A percentile compares a stretch with the other conserved stretches of the same genome.
phyloP scores from a whole-genome alignment of 331 rosid species.

The Malus hybrid region DNA sequence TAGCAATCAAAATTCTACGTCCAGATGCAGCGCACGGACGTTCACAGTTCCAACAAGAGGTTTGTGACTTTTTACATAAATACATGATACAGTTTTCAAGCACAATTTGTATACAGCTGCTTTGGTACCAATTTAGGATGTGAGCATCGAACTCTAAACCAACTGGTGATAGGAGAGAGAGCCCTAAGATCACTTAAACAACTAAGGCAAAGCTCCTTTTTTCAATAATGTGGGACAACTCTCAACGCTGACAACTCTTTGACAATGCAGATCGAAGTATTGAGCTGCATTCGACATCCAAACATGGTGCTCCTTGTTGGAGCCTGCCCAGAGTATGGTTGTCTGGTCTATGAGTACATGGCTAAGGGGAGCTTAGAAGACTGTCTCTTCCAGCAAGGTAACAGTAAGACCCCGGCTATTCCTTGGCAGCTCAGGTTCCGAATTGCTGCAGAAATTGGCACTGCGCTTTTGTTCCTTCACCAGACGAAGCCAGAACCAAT shows the following conservation, averaged over 20 bases:
- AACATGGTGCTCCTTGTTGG: constrained; percentile 86
- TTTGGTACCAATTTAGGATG: too few species aligned
- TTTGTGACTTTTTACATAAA: background rate
- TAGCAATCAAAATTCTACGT: constrained; percentile 40
- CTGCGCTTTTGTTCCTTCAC: constrained; percentile 73
- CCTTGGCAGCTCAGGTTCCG: constrained; percentile 76
- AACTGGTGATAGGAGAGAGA: too few species aligned
- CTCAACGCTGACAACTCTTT: too few species aligned
- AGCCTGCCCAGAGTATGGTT: constrained; percentile 80
- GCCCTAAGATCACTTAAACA: too few species aligned
- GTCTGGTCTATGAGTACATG: constrained; percentile 80
- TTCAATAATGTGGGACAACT: too few species aligned
- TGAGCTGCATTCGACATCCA: constrained; percentile 75
- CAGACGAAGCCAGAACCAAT: constrained; percentile 77
- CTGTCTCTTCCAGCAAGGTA: constrained; percentile 47
- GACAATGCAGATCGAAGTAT: constrained; percentile 52
- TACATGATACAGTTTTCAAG: too few species aligned
- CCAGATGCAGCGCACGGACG: constrained; percentile 51
- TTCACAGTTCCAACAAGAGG: constrained; percentile 48
- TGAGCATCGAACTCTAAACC: too few species aligned
- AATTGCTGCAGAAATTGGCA: constrained; percentile 81
- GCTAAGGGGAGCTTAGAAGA: constrained; percentile 78
- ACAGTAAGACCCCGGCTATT: constrained; percentile 32
- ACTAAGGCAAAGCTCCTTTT: too few species aligned
- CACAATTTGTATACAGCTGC: too few species aligned